Conservation (phyloP, 257 asterid genomes). For the Solanum habrochaites region DNA sequence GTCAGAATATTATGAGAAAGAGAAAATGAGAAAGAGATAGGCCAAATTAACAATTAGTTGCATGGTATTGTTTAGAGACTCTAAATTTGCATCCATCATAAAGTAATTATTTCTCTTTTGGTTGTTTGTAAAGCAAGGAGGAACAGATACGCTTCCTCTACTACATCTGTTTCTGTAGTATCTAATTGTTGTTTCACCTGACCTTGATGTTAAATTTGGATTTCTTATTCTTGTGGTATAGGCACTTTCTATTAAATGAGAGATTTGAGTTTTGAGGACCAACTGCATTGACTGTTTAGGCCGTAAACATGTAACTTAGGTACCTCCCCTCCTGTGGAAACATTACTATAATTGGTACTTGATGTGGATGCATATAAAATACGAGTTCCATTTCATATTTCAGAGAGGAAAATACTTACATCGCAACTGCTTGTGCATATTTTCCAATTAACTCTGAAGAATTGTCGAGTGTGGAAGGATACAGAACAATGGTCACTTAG, state of each 20-base stretch:
- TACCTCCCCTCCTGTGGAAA: not conserved
- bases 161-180: not conserved
- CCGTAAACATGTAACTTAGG: constrained; percentile 98
- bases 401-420: not conserved
- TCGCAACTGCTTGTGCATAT: not conserved
- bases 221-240: constrained; percentile 2
- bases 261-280: constrained; percentile 69
- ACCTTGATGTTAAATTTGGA: not conserved
- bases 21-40: not conserved
- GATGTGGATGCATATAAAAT: not conserved
- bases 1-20: not conserved
- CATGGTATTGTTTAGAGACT: not conserved
- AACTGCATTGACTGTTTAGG: constrained; percentile 91
- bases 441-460: not conserved
- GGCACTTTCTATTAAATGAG: constrained; percentile 73
- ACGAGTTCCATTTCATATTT: not conserved
- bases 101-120: not conserved
- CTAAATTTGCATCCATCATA: not conserved
- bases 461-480: not conserved
- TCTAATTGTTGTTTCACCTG: not conserved
- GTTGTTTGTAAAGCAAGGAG: not conserved
- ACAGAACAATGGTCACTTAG: not conserved
- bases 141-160: not conserved
- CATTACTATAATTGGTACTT: not conserved
- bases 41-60: not conserved